Base-by-base conservation (phyloP, 164 flowering plant species). In the Taxillus chinensis region DNA sequence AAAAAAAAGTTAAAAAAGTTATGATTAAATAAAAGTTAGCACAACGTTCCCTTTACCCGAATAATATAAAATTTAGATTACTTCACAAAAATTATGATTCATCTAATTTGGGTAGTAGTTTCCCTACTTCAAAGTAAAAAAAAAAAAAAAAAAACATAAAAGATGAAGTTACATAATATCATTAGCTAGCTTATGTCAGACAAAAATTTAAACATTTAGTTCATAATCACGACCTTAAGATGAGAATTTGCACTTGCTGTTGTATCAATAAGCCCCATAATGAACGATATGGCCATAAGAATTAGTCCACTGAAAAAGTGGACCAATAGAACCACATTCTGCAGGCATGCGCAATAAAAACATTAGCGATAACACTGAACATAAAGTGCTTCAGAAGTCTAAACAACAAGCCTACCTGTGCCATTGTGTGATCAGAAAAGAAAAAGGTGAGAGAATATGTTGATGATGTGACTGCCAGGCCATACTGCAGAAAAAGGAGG, bases 391-490 rank as follows among this genome's bases (percentile, higher is more conserved):
- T 43, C n/a, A 15, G 15, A 62, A 17, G 8, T 59, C 11, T 4
- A 3, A 50, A 17, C 16, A 57, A 48, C 40, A 51, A 4, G 13
- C 56, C 40, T 42, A 88, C 98, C 92, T 93, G 98, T 55, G 99
- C 99, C 80, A 84, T 70, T 40, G 83, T 79, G 77, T 93, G 99
- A 42, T 93, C 99, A 52, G 82, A 73, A 75, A 93, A 90, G 82
- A 83, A 84, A 74, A 93, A 93, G 5, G 96, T 85, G 57, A 93
- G 90, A 75, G 97, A 93, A 75, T 93, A 93, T 57, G 99, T 90
- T 72, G 95, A 90, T 49, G 97, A 85, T 59, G 99, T 92, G 71
- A 87, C 64, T 50, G 99, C 90, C 67, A 84, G 67, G 45, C 97
- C 99, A 79, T 89, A 93, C 70, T 78, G 96, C 72, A 87, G 37